A percentile compares a stretch with the other conserved stretches of the same genome.
Evolutionary conservation across 768 basidiomycete genomes (phyloP).

Genomic region (Russula olivacea): DNA sequence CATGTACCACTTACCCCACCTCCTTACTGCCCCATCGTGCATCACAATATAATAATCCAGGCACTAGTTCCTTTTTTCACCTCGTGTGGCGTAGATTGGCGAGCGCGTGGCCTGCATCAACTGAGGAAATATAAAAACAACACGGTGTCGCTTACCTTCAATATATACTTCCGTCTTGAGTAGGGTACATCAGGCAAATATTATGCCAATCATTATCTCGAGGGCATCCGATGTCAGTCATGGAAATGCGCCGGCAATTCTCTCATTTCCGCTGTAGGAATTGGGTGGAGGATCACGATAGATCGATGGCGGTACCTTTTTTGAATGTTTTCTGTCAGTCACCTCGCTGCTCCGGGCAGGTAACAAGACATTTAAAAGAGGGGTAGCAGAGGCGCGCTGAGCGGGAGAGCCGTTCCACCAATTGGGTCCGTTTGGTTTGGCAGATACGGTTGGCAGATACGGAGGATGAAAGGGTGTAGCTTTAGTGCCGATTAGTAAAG

Average conservation of each 20-base stretch:
- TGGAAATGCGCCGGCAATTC: constrained; percentile 10
- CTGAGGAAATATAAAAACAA: neutral
- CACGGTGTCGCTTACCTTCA: constrained; percentile 2
- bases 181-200: neutral
- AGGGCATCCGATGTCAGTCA: constrained; percentile 4
- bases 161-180: neutral
- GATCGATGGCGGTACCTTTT: constrained; percentile 6
- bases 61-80: neutral
- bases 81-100: constrained; percentile 2
- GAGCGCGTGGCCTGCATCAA: constrained; percentile 4
- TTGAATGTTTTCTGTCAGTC: constrained; percentile 5
- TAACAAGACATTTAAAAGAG: constrained; percentile 8
- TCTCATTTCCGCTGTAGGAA: constrained; percentile 15
- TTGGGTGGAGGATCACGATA: neutral
- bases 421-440: constrained; percentile 4
- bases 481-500: constrained; percentile 15
- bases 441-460: constrained; percentile 4
- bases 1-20: constrained; percentile 8
- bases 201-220: neutral
- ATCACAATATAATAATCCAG: neutral
- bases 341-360: constrained; percentile 5
- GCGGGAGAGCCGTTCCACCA: neutral
- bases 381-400: neutral
- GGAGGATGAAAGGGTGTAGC: neutral
- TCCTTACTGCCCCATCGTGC: neutral